Evolutionary conservation across 1,284 basidiomycete genomes (phyloP).

Genomic region (Tetrapyrgos nigripes): DNA sequence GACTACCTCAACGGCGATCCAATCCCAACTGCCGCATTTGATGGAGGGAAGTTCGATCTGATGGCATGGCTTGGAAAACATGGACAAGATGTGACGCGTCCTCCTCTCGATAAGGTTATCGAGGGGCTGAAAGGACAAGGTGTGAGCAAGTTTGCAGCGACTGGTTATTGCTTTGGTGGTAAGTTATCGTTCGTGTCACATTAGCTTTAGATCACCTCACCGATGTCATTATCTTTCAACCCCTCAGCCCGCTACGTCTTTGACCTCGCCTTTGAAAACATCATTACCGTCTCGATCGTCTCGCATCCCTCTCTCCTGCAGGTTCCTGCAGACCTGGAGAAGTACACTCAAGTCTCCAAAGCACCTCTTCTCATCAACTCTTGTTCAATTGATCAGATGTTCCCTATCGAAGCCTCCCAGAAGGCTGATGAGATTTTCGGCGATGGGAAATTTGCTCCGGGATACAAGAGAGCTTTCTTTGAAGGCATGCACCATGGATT

Average conservation of each 20-base stretch:
- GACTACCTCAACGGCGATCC: constrained; percentile 70
- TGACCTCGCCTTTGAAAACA: constrained; percentile 10
- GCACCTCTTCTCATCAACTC: constrained; percentile 10
- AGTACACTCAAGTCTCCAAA: background rate
- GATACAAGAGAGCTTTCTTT: constrained; percentile 62
- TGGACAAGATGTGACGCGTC: constrained; percentile 50
- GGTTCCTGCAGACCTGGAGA: background rate
- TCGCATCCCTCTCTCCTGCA: background rate
- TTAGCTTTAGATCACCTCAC: background rate
- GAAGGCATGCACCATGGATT: constrained; percentile 37
- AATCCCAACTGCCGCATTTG: constrained; percentile 45
- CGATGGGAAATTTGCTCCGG: constrained; percentile 49
- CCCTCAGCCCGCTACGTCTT: constrained; percentile 9
- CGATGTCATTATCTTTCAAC: background rate
- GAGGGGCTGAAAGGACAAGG: constrained; percentile 62
- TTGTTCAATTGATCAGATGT: constrained; percentile 8
- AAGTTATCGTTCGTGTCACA: constrained; percentile 22
- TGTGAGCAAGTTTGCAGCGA: constrained; percentile 62
- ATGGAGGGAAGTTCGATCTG: constrained; percentile 49
- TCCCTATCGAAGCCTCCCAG: constrained; percentile 42
- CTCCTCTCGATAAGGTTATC: constrained; percentile 62
- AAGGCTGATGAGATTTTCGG: constrained; percentile 64
- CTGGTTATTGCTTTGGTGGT: constrained; percentile 79
- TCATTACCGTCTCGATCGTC: background rate
- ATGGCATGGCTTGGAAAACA: constrained; percentile 58